phyloP scores from a whole-genome alignment of 2,329 filamentous ascomycete genomes.

The Metarhizium sp. region DNA sequence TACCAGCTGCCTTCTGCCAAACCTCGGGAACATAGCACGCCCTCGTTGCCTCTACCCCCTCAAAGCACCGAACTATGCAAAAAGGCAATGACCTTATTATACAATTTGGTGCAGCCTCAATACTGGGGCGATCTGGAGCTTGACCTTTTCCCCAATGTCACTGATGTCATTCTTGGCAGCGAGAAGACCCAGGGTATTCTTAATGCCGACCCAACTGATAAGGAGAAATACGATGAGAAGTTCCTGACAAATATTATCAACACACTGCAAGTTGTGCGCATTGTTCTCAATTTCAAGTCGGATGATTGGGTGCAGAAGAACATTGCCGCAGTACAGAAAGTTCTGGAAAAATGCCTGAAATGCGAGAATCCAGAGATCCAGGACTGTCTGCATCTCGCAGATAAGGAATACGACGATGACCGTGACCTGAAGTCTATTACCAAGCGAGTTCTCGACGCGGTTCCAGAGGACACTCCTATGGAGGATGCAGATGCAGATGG shows the following conservation, averaged over 20 bases:
- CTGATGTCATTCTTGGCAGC: slow-evolving; percentile 72
- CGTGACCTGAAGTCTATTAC: slow-evolving; percentile 66
- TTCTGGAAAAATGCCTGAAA: slow-evolving; percentile 80
- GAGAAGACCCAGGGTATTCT: slow-evolving; percentile 62
- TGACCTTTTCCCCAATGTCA: slow-evolving; percentile 83
- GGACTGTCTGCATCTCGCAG: slow-evolving; percentile 73
- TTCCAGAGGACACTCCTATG: slow-evolving; percentile 67
- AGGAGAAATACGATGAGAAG: slow-evolving; percentile 72
- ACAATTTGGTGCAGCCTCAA: slow-evolving; percentile 74
- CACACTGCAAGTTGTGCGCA: slow-evolving; percentile 81
- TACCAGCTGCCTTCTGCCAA: slow-evolving; percentile 68
- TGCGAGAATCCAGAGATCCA: slow-evolving; percentile 89
- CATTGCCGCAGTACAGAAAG: slow-evolving; percentile 69
- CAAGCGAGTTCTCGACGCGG: slow-evolving; percentile 75
- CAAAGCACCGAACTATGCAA: slow-evolving; percentile 70
- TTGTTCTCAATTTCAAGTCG: slow-evolving; percentile 78
- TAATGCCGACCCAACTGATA: slow-evolving; percentile 49
- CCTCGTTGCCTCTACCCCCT: slow-evolving; percentile 38
- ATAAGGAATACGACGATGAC: slow-evolving; percentile 59
- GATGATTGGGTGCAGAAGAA: slow-evolving; percentile 86
- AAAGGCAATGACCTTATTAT: slow-evolving; percentile 72
- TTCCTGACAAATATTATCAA: slow-evolving; percentile 87
- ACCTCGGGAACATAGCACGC: slow-evolving; percentile 41
- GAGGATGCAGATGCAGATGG: slow-evolving; percentile 75
- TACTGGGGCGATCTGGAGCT: slow-evolving; percentile 91